Base-by-base conservation (phyloP, 192 early-diverging fungal species). In the Radiomyces spectabilis region DNA sequence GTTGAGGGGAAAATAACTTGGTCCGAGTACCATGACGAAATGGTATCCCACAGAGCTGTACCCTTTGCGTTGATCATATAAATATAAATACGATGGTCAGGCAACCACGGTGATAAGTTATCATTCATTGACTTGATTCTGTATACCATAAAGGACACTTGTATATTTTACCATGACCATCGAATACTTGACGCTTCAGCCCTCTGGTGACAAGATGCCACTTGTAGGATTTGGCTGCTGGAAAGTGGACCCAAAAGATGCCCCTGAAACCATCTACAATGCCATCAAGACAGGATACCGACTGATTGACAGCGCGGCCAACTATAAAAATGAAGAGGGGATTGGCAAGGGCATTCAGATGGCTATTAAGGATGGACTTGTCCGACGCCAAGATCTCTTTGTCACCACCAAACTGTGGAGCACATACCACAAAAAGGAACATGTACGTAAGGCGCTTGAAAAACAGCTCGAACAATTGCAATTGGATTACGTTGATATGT, bases 281-380 rank as follows among this genome's bases (percentile, higher is more conserved):
- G 71, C 41, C 32, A 47, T 71, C 22, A 46, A 57, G 38, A 15
- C 34, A 37, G 68, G 59, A 16, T 68, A 72, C 40, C 64, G 70
- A 29, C 41, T 63, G 44, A 44, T 66, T n/a, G 69, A 87, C 59
- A 63, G 71, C 37, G 85, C 83, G 24, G 62, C 70, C 41, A 70
- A 74, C 45, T 86, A 86, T 60, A 77, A 76, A 22, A 86, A 78
- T 33, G 82, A 86, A 45, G 62, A 63, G 24, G 74, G 83, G 53
- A 75, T 83, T 19, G 80, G 82, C 25, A 48, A 63, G 30, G 81
- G 76, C 40, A 61, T 82, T 41, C 68, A 72, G 32, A 63, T 60
- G 43, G 73, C 73, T n/a, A 71, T 81, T 43, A 56, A 61, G 22
- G 63, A 58, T 10, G 72, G 72, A 27, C 57, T 81, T 16, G 72